phyloP scores from a whole-genome alignment of 2,329 filamentous ascomycete genomes.

The Aureobasidium pullulans region DNA sequence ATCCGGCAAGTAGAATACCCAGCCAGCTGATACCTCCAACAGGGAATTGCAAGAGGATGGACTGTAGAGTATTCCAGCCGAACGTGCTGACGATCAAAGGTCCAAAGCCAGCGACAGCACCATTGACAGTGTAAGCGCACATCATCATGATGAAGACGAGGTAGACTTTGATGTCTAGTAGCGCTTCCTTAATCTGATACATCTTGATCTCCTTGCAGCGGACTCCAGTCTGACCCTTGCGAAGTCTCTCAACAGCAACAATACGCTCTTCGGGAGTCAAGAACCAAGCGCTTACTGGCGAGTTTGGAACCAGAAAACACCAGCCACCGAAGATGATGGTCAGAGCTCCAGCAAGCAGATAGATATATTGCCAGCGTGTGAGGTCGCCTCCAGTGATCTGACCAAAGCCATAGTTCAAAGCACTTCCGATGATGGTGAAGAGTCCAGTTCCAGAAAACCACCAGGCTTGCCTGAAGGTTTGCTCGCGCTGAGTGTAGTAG shows the following conservation, averaged over 20 bases:
- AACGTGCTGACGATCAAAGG: conserved; percentile 67
- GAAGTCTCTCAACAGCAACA: conserved; percentile 29
- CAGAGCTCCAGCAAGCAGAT: conserved; percentile 25
- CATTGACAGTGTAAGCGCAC: conserved; percentile 63
- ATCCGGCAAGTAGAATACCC: conserved; percentile 60
- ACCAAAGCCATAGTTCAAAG: conserved; percentile 25
- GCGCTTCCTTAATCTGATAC: conserved; percentile 21
- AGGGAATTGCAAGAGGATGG: conserved; percentile 69
- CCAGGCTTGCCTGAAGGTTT: conserved; percentile 26
- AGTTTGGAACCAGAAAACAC: conserved; percentile 28
- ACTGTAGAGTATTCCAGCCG: conserved; percentile 55
- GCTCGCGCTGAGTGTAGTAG: conserved; percentile 36
- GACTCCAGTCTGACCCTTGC: conserved; percentile 29
- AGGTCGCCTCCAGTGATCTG: conserved; percentile 33
- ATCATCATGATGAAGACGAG: conserved; percentile 35
- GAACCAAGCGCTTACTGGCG: conserved; percentile 28
- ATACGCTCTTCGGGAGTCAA: conserved; percentile 30
- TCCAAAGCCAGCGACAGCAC: conserved; percentile 63
- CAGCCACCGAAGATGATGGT: conserved; percentile 27
- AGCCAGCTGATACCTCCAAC: conserved; percentile 62
- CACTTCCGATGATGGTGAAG: conserved; percentile 23
- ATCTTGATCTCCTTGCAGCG: conserved; percentile 25
- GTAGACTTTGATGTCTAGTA: conserved; percentile 23
- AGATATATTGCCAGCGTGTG: conserved; percentile 29
- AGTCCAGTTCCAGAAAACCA: conserved; percentile 24